phyloP scores from a whole-genome alignment of 768 basidiomycete genomes.

The Auricularia sp. region DNA sequence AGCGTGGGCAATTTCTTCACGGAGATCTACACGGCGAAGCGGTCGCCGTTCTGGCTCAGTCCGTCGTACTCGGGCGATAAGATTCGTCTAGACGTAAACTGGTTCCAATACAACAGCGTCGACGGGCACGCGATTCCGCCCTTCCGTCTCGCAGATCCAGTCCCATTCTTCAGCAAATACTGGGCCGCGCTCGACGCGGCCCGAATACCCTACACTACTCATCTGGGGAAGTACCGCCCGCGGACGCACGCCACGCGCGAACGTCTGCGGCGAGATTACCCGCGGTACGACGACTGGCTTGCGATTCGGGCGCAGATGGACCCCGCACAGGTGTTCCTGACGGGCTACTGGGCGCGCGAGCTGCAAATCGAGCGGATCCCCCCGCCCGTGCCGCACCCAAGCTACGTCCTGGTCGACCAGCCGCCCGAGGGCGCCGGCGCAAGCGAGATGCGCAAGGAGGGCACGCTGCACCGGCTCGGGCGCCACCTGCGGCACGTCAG shows the following conservation, averaged over 20 bases:
- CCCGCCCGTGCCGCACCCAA: background rate
- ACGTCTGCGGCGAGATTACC: background rate
- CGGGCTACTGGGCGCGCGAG: slow-evolving; percentile 1
- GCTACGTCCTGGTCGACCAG: background rate
- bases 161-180: slow-evolving; percentile 2
- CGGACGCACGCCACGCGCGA: background rate
- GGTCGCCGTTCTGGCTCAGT: background rate
- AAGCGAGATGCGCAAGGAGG: background rate
- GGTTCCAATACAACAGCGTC: slow-evolving; percentile 1
- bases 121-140: background rate
- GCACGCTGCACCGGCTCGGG: background rate
- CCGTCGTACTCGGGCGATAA: background rate
- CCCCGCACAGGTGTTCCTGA: background rate
- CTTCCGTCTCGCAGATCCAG: background rate
- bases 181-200: background rate
- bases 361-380: background rate
- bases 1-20: slow-evolving; percentile 2
- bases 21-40: background rate
- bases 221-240: background rate
- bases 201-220: background rate
- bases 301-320: background rate
- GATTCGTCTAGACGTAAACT: background rate
- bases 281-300: background rate
- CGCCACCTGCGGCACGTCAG: background rate
- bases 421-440: background rate